A percentile compares a stretch with the other conserved stretches of the same genome.
Evolutionary conservation across 2,329 filamentous ascomycete species (phyloP).

Genomic region (Aspergillus eucalypticola): DNA sequence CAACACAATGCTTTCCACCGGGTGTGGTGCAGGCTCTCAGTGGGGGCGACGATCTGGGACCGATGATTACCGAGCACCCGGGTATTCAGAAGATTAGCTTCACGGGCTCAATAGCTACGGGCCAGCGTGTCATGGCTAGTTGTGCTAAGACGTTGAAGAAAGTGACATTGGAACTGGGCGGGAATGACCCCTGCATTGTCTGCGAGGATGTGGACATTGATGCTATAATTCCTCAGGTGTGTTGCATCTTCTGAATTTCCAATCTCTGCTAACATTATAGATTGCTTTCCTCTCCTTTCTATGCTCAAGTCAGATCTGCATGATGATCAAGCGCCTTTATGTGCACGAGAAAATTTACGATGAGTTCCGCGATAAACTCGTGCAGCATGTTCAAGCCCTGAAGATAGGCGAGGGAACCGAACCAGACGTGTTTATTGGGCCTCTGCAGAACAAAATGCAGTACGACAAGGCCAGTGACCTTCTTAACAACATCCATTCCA

Average conservation of each 20-base stretch:
- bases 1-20: constrained; percentile 51
- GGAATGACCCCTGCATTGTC: constrained; percentile 58
- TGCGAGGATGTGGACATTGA: constrained; percentile 56
- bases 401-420: constrained; percentile 44
- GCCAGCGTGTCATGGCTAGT: constrained; percentile 53
- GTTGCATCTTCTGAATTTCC: neutral
- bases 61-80: constrained; percentile 55
- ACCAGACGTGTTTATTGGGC: constrained; percentile 55
- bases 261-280: constrained; percentile 15
- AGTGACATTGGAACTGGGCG: constrained; percentile 56
- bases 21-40: constrained; percentile 60
- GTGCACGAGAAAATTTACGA: constrained; percentile 63
- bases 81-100: constrained; percentile 61
- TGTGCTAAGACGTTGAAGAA: constrained; percentile 56
- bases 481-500: constrained; percentile 57
- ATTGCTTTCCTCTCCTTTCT: constrained; percentile 53
- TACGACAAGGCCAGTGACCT: constrained; percentile 61
- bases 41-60: constrained; percentile 57
- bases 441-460: constrained; percentile 66
- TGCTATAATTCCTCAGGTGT: constrained; percentile 43
- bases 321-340: constrained; percentile 61
- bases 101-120: constrained; percentile 56
- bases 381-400: constrained; percentile 47
- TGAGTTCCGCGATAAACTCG: constrained; percentile 51
- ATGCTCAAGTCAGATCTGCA: constrained; percentile 58